phyloP scores from a whole-genome alignment of 345 rosid genomes.

The Corchorus olitorius region DNA sequence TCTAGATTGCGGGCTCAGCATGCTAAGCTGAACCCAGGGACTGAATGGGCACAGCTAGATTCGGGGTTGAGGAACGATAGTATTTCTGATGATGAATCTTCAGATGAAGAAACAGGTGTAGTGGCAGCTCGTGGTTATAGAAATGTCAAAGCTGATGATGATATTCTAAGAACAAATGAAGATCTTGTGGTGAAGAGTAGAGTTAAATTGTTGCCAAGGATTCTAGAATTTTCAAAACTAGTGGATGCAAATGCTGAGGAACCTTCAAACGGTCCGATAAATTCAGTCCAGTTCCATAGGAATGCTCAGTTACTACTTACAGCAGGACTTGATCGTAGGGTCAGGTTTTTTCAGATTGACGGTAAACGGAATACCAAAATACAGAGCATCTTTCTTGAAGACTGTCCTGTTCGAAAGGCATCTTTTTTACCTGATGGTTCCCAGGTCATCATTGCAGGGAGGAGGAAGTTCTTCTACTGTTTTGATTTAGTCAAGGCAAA shows the following conservation, averaged over 20 bases:
- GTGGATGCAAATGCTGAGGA: constrained; percentile 87
- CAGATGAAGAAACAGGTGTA: constrained; percentile 49
- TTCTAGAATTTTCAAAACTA: constrained; percentile 78
- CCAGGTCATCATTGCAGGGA: constrained; percentile 85
- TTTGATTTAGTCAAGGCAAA: constrained; percentile 82
- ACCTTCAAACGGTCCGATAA: constrained; percentile 67
- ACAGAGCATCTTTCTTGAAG: constrained; percentile 84
- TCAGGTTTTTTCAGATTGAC: constrained; percentile 88
- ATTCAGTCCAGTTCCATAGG: constrained; percentile 84
- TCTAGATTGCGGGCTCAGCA: constrained; percentile 86
- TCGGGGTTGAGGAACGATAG: constrained; percentile 24
- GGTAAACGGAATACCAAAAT: constrained; percentile 89
- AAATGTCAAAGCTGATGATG: constrained; percentile 47
- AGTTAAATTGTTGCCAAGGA: constrained; percentile 60
- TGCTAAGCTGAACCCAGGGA: constrained; percentile 77
- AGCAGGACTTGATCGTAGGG: constrained; percentile 71
- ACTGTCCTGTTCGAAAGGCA: constrained; percentile 81
- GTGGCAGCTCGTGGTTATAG: constrained; percentile 35
- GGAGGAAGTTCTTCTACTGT: constrained; percentile 89
- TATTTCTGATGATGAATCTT: constrained; percentile 43
- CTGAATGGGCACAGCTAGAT: constrained; percentile 83
- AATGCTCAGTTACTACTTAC: constrained; percentile 85
- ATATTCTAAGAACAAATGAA: constrained; percentile 69
- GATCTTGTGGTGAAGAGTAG: constrained; percentile 75
- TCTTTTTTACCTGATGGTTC: constrained; percentile 86